These are phyloP conservation scores for Linnemannia schmuckeri DNA, from an alignment of 192 early-diverging fungal genomes.

Conservation along the genomic window DNA sequence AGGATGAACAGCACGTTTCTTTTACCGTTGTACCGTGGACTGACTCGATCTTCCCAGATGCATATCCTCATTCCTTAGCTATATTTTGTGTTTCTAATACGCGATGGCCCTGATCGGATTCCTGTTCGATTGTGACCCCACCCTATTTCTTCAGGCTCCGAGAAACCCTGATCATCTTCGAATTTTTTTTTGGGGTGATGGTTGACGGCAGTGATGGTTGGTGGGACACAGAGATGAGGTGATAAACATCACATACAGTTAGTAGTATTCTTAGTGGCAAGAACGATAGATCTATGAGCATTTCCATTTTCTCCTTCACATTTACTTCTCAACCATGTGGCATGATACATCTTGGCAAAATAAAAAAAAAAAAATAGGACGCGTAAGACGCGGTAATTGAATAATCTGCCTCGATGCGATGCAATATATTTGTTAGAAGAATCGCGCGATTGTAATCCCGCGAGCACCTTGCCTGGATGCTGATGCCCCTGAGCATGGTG, in stretches of 20 bases:
- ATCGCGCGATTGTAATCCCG: too few relatives aligned
- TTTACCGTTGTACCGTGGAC: neutral
- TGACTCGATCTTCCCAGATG: neutral
- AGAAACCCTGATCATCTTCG: neutral
- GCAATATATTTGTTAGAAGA: neutral
- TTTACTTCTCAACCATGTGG: too few relatives aligned
- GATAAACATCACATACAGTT: too few relatives aligned
- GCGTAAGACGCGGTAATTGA: neutral
- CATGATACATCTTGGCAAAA: neutral
- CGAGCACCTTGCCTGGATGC: too few relatives aligned
- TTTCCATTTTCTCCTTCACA: too few relatives aligned
- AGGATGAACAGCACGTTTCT: neutral
- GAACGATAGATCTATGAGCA: too few relatives aligned
- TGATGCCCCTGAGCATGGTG: too few relatives aligned
- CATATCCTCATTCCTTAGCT: neutral
- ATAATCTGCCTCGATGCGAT: neutral
- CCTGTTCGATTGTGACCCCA: neutral
- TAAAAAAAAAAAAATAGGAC: neutral
- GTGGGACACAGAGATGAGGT: too few relatives aligned
- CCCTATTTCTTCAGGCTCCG: neutral
- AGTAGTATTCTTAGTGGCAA: too few relatives aligned
- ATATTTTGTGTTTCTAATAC: neutral
- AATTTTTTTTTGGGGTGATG: neutral
- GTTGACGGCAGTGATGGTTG: neutral
- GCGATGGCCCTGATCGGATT: neutral